Base-by-base conservation (phyloP, 1,139 yeast genomes). In the Pichia sp. region DNA sequence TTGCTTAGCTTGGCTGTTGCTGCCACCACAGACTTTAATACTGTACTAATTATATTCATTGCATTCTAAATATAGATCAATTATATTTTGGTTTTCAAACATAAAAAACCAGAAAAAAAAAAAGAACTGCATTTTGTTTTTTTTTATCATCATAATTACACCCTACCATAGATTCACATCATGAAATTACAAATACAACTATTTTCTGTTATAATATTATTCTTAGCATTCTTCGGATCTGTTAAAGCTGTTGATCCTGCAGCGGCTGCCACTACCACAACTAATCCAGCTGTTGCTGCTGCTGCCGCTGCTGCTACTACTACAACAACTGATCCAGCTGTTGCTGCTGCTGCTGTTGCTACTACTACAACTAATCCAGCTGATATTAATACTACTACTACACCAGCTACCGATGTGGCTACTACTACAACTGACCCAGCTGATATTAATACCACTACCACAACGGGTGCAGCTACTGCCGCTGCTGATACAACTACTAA, bases 351-450 rank as follows among this genome's bases (percentile, higher is more conserved):
- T 3, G 30, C 27, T n/a, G 16, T 32, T 11, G 18, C 35, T 2
- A 25, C n/a, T 7, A 26, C 38, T 2, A 25, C 52, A 6, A 9
- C 50, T 28, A 33, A 15, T 15, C 14, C 44, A 9, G 20, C 42
- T 19, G 28, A 37, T 25, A 15, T 33, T 8, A 22, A 25, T 8
- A 14, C 37, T 13, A 26, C 32, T 9, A 31, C 32, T 5, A 15
- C 38, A 6, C 14, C 30, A 45, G 13, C 32, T 33, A 11, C 39
- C 45, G 6, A 41, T 32, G 37, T 55, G 1, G 16, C 48, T 14
- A 10, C 45, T 11, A 35, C 43, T 9, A 24, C 42, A n/a, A 16
- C 44, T 6, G 28, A 21, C 7, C 24, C 46, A 21, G 28, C 40
- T 16, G 10, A 39, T 13, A 23, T 43, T 16, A 28, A 42, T 8